Percentiles rank a stretch among this genome's conserved stretches.
These are phyloP conservation scores for Cronartium quercuum DNA, from an alignment of 1,284 basidiomycete species.

Conservation along the genomic window DNA sequence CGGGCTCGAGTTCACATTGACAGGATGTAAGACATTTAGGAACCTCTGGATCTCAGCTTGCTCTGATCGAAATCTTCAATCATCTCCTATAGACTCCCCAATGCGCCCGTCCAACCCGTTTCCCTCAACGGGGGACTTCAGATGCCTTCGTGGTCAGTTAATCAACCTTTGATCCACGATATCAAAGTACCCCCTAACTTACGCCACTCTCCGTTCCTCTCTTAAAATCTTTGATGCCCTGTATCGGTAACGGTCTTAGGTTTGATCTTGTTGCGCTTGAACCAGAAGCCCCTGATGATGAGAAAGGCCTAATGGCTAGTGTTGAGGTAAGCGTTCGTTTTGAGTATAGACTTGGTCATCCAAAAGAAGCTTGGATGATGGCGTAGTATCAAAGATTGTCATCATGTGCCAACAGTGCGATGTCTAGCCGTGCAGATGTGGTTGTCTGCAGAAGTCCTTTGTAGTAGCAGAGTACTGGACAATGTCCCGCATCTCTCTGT, in stretches of 20 bases:
- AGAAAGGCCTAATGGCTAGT: constrained; percentile 22
- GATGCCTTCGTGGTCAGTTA: constrained; percentile 29
- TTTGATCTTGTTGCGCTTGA: constrained; percentile 13
- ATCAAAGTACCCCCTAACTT: too few relatives aligned
- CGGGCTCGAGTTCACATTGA: background rate
- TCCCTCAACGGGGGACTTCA: constrained; percentile 15
- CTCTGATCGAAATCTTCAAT: background rate
- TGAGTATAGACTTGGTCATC: too few relatives aligned
- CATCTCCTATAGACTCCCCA: background rate
- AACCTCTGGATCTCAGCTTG: background rate
- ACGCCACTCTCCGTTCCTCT: background rate
- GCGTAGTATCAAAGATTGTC: too few relatives aligned
- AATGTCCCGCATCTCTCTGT: too few relatives aligned
- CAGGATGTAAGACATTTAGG: constrained; percentile 14
- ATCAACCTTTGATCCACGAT: background rate
- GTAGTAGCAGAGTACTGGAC: too few relatives aligned
- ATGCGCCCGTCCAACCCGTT: constrained; percentile 31
- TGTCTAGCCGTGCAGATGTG: too few relatives aligned
- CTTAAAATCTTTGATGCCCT: background rate
- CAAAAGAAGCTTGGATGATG: too few relatives aligned
- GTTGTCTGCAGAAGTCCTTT: too few relatives aligned
- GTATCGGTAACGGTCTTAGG: background rate
- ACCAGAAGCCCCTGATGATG: constrained; percentile 12
- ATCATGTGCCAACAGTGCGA: too few relatives aligned
- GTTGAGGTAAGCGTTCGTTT: constrained; percentile 9